Conservation (phyloP, 2,329 filamentous ascomycete genomes). For the Ciborinia camelliae region DNA sequence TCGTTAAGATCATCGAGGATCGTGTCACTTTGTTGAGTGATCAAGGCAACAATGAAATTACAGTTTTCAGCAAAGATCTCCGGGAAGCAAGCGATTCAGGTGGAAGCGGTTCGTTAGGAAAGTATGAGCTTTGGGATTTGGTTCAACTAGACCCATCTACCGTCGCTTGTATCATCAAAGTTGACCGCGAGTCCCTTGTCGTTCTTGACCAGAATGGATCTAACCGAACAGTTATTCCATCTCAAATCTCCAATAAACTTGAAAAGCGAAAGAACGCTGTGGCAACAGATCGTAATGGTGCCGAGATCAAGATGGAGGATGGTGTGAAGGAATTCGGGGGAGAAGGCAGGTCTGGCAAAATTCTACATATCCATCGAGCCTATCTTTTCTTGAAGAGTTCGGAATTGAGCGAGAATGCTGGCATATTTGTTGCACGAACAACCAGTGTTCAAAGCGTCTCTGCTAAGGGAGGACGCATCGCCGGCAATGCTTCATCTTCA, state of each 20-base stretch:
- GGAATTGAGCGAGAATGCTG: constrained; percentile 77
- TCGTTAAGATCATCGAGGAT: constrained; percentile 89
- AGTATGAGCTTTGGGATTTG: constrained; percentile 88
- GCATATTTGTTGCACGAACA: constrained; percentile 84
- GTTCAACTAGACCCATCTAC: constrained; percentile 92
- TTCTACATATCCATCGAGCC: constrained; percentile 91
- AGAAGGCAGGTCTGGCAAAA: constrained; percentile 80
- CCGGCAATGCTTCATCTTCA: constrained; percentile 49
- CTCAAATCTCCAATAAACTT: constrained; percentile 86
- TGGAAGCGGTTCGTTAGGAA: constrained; percentile 77
- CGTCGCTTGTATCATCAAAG: constrained; percentile 89
- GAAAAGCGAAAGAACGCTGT: constrained; percentile 79
- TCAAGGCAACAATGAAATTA: constrained; percentile 88
- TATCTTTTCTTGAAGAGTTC: constrained; percentile 88
- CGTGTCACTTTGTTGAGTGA: constrained; percentile 90
- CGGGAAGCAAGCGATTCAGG: constrained; percentile 90
- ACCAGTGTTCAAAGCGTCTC: constrained; percentile 85
- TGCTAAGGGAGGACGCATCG: constrained; percentile 85
- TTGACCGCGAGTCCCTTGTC: constrained; percentile 87
- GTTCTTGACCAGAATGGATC: constrained; percentile 90
- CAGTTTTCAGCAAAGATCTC: constrained; percentile 95
- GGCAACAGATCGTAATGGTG: constrained; percentile 87
- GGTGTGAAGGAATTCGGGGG: constrained; percentile 88
- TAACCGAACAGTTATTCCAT: constrained; percentile 77
- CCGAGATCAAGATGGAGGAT: constrained; percentile 88